Percentiles rank a stretch among this genome's conserved stretches.
phyloP scores from a whole-genome alignment of 306 rosid species.

The Begonia loranthoides region DNA sequence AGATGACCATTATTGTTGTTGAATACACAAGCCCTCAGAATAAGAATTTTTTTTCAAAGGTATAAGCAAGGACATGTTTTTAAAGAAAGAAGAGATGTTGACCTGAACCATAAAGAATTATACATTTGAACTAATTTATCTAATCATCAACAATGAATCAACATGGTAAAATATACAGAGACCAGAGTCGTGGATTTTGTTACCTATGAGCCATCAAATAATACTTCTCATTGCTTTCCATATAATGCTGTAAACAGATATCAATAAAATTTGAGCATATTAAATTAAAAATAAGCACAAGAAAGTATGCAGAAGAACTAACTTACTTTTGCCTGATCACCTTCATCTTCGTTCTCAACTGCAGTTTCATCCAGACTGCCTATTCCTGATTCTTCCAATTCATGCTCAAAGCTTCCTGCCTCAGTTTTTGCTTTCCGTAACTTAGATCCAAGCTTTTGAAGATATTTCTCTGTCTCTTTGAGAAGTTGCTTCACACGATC shows the following conservation, averaged over 20 bases:
- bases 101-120: too few relatives aligned
- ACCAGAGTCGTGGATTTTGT: neutral
- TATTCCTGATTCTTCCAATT: constrained; percentile 29
- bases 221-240: constrained; percentile 99
- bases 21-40: too few relatives aligned
- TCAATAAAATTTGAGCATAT: constrained; percentile 14
- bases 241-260: constrained; percentile 67
- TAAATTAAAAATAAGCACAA: constrained; percentile 4
- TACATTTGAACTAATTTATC: too few relatives aligned
- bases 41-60: too few relatives aligned
- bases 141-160: too few relatives aligned
- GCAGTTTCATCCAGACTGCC: constrained; percentile 49
- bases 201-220: constrained; percentile 99
- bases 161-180: too few relatives aligned
- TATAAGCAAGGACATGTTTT: too few relatives aligned
- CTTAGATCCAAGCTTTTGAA: constrained; percentile 95
- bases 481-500: constrained; percentile 99
- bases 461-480: constrained; percentile 96
- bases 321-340: constrained; percentile 97
- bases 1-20: too few relatives aligned
- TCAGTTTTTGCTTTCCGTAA: constrained; percentile 69
- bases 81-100: too few relatives aligned
- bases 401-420: constrained; percentile 61
- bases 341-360: constrained; percentile 84
- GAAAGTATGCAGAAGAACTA: constrained; percentile 12